A percentile compares a stretch with the other conserved stretches of the same genome.
Conservation (phyloP, 257 asterid genomes). For the Nicotiana otophora region DNA sequence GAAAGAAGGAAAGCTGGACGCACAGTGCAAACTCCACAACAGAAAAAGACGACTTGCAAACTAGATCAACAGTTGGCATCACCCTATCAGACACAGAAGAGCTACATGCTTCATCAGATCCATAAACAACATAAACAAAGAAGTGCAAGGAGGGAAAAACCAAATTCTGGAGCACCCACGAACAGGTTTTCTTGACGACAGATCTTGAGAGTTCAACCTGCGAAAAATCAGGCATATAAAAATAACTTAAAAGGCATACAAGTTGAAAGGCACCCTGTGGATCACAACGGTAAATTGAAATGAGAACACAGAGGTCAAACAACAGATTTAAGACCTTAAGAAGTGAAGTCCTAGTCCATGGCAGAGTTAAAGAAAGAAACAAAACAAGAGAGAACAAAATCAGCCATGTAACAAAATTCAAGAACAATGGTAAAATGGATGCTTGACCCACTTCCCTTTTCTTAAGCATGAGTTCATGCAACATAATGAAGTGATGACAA, state of each 20-base stretch:
- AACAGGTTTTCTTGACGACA: background rate
- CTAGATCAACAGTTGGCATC: background rate
- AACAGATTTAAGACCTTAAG: background rate
- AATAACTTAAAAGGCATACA: background rate
- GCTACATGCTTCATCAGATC: background rate
- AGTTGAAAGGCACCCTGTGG: background rate
- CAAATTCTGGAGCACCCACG: background rate
- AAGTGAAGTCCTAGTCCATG: background rate
- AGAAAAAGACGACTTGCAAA: background rate
- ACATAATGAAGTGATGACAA: background rate
- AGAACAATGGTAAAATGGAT: background rate
- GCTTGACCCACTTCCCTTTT: background rate
- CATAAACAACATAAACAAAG: background rate
- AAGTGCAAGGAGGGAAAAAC: background rate
- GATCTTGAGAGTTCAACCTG: constrained; percentile 1
- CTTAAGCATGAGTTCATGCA: background rate
- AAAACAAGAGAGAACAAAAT: background rate
- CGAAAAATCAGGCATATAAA: background rate
- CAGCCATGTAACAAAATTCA: background rate
- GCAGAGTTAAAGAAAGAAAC: background rate
- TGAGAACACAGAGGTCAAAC: background rate
- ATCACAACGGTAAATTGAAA: background rate
- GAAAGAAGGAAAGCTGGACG: background rate
- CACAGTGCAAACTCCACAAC: background rate
- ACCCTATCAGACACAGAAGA: background rate